phyloP scores from a whole-genome alignment of 2,329 filamentous ascomycete species.

The Fusarium brevicatenulatum region DNA sequence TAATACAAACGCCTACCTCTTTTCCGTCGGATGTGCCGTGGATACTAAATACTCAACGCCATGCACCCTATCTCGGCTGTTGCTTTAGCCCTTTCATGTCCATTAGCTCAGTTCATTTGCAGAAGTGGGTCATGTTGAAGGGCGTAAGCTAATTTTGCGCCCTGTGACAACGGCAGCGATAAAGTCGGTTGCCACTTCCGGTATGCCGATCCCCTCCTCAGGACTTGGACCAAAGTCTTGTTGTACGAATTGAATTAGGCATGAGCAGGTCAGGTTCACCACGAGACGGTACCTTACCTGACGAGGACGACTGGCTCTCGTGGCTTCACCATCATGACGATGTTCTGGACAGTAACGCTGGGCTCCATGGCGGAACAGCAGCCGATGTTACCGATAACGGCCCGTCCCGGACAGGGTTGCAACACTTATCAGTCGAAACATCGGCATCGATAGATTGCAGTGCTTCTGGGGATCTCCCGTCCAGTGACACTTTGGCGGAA shows the following conservation, averaged over 20 bases:
- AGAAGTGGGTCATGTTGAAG: neutral
- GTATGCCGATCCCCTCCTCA: neutral
- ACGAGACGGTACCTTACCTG: accelerated
- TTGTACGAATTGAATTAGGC: accelerated
- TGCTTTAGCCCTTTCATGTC: neutral
- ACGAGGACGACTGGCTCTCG: neutral
- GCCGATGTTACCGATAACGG: neutral
- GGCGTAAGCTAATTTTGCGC: neutral
- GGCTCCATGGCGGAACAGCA: accelerated
- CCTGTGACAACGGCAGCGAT: neutral
- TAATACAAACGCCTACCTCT: accelerated
- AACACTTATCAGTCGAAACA: neutral
- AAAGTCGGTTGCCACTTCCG: neutral
- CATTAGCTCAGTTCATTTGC: neutral
- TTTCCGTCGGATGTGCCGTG: accelerated
- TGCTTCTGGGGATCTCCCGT: accelerated
- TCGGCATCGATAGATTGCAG: neutral
- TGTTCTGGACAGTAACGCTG: accelerated
- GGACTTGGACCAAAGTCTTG: neutral
- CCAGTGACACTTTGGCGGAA: neutral
- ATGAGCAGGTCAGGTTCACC: neutral
- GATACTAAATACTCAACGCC: accelerated
- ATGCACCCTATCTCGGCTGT: neutral
- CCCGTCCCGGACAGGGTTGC: neutral
- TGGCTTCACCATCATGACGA: neutral